Evolutionary conservation across 352 stramenopile species (phyloP), one percentile per base, ranked within the genome.

Genomic region (Discostella stelligera): DNA sequence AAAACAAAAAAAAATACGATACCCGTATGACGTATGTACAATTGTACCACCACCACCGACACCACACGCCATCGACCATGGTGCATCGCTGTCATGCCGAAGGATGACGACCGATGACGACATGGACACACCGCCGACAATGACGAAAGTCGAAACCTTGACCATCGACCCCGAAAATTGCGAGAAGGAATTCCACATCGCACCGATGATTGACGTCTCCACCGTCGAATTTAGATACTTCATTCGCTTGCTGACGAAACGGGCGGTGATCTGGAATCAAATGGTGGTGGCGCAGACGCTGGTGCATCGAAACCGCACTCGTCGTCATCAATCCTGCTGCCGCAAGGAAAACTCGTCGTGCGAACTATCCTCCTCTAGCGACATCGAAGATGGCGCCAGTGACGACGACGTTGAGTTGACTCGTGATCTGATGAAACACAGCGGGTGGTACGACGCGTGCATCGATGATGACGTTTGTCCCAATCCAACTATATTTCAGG

Each of bases 261-360:
- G 76, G 18, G 62, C 71, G 13, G 59, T 89, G 25, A 66, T 92
- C 18, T 92, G 86, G 86, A 90, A 82, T 16, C 73, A 89, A 71
- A 92, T 92, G 86, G 71, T 90, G 7, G 86, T 90, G 2, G 86
- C 89, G 49, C 81, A 88, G 55, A 91, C 82, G 0, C 32, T 88
- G 10, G 60, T 77, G n/a, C 65, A 83, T 71, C 37, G 69, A 58
- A 72, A 37, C 39, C 25, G 66, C 18, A 58, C 44, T 39, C 16
- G 65, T 27, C 39, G 32, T 18, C 11, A 49, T 30, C 7, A 59
- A 11, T 21, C 50, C 27, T 32, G 58, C 20, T 54, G 11, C 23
- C 37, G 25, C 21, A 68, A 73, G 55, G 54, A 62, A 32, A 60
- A 39, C 53, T 9, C 41, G 37, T 62, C 73, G 2, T 64, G 53